phyloP scores from a whole-genome alignment of 2,329 filamentous ascomycete species.

The Lachnellula subtilissima region DNA sequence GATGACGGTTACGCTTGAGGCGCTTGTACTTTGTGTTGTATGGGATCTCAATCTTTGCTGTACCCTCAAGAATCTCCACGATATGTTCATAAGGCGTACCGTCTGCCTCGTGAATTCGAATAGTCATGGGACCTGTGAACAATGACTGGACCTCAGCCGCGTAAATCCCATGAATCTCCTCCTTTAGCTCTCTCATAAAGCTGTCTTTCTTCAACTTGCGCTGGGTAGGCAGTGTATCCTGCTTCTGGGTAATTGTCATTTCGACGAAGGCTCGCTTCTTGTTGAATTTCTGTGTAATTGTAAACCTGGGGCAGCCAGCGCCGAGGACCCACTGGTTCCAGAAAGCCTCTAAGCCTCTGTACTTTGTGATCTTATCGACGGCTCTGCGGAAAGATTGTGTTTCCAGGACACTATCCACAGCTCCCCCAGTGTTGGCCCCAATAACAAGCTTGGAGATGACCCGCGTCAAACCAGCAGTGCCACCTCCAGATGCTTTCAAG shows the following conservation, averaged over 20 bases:
- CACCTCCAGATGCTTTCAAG: constrained; percentile 67
- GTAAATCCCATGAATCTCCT: constrained; percentile 65
- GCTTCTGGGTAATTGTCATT: constrained; percentile 76
- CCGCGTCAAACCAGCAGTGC: constrained; percentile 71
- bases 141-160: constrained; percentile 67
- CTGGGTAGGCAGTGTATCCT: constrained; percentile 45
- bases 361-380: constrained; percentile 85
- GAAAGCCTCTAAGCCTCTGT: constrained; percentile 74
- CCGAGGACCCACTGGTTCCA: constrained; percentile 91
- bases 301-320: constrained; percentile 82
- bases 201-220: constrained; percentile 61
- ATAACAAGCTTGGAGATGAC: constrained; percentile 84
- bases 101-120: constrained; percentile 95
- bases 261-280: constrained; percentile 96
- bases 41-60: constrained; percentile 85
- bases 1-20: constrained; percentile 77
- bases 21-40: constrained; percentile 99
- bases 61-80: constrained; percentile 84
- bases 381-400: constrained; percentile 73
- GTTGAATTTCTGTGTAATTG: constrained; percentile 86
- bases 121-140: constrained; percentile 95
- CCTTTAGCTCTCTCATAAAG: constrained; percentile 81
- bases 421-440: constrained; percentile 76
- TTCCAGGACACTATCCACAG: constrained; percentile 63
- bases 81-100: constrained; percentile 98